These are phyloP conservation scores for Flaveria linearis DNA, from an alignment of 129 eudicot species.

Conservation along the genomic window DNA sequence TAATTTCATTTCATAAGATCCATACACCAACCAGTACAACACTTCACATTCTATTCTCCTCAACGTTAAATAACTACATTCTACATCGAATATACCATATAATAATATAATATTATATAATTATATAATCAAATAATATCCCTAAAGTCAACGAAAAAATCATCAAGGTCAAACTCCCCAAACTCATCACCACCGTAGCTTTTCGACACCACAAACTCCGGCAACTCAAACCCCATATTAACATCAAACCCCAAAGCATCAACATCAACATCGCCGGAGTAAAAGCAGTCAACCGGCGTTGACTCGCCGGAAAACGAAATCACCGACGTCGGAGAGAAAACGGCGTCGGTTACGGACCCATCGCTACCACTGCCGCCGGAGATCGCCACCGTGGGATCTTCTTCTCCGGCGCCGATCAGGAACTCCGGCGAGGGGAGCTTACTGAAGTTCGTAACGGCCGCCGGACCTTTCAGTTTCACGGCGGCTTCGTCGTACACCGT, in stretches of 20 bases:
- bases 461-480: constrained; percentile 48
- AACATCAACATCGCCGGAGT: constrained; percentile 45
- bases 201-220: constrained; percentile 33
- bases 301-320: constrained; percentile 36
- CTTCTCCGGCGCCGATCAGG: background rate
- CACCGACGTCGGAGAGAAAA: constrained; percentile 61
- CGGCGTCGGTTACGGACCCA: background rate
- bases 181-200: constrained; percentile 41
- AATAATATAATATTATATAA: too few relatives aligned
- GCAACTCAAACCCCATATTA: constrained; percentile 39
- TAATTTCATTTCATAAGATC: too few relatives aligned
- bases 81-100: too few relatives aligned
- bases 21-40: too few relatives aligned
- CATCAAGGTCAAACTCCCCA: constrained; percentile 49
- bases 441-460: constrained; percentile 65
- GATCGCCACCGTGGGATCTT: background rate
- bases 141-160: too few relatives aligned
- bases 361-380: constrained; percentile 9
- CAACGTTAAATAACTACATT: too few relatives aligned
- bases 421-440: constrained; percentile 9
- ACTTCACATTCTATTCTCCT: too few relatives aligned
- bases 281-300: constrained; percentile 40
- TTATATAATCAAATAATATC: too few relatives aligned
- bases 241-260: constrained; percentile 46
- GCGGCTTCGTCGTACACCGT: constrained; percentile 64